These are phyloP conservation scores for Ceratopteris richardii DNA, from an alignment of 75 land plant species.

Conservation along the genomic window DNA sequence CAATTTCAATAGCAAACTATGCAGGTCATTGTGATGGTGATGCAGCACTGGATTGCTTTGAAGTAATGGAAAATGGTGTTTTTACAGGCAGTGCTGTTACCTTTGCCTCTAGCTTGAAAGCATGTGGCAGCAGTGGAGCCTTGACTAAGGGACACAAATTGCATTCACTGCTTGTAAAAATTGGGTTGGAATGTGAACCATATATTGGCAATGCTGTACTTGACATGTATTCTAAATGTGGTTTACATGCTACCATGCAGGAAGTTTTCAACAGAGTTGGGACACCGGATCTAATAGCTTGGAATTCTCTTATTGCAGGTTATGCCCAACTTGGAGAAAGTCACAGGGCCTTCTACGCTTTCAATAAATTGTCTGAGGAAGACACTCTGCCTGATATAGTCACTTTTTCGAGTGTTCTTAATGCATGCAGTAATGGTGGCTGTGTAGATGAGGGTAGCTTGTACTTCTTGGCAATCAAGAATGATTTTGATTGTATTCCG, in stretches of 20 bases:
- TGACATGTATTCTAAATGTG: background rate
- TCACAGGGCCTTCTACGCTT: too few relatives aligned
- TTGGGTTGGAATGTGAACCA: background rate
- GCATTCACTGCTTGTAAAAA: background rate
- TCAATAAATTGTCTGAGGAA: too few relatives aligned
- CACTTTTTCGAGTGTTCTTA: too few relatives aligned
- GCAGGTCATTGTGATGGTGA: background rate
- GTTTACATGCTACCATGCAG: background rate
- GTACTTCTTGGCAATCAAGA: too few relatives aligned
- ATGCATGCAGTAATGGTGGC: too few relatives aligned
- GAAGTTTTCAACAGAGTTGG: background rate
- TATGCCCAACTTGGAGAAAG: too few relatives aligned
- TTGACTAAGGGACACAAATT: background rate
- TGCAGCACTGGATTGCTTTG: background rate
- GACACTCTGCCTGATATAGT: too few relatives aligned
- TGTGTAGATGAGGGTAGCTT: too few relatives aligned
- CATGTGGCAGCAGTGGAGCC: background rate
- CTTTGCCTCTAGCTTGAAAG: background rate
- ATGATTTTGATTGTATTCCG: too few relatives aligned
- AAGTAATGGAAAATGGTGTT: background rate
- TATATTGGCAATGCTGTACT: background rate
- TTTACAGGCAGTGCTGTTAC: background rate
- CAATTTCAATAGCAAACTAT: background rate
- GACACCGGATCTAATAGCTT: background rate
- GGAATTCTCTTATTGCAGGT: background rate